A percentile compares a stretch with the other conserved stretches of the same genome.
Conservation (phyloP, 805 yeast genomes). For the Saccharomycopsis fermentans region DNA sequence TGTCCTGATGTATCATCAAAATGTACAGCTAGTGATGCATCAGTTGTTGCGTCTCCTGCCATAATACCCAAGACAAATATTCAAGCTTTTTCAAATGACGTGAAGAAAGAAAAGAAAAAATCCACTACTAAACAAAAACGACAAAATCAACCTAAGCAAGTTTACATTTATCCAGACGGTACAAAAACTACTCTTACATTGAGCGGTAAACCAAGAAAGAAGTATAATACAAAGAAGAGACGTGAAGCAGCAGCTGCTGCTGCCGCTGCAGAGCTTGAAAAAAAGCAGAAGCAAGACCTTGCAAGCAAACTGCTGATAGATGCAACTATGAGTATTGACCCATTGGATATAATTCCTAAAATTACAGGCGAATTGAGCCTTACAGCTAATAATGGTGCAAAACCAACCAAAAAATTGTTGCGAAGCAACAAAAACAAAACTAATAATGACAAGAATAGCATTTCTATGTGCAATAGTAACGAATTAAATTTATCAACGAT, state of each 20-base stretch:
- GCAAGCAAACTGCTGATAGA: not conserved
- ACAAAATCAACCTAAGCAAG: not conserved
- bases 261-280: not conserved
- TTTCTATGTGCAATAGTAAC: not conserved
- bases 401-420: not conserved
- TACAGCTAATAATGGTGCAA: not conserved
- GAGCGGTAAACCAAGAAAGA: constrained; percentile 1
- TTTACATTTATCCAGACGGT: not conserved
- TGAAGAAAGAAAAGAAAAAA: not conserved
- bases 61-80: not conserved
- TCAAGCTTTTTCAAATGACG: not conserved
- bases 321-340: not conserved
- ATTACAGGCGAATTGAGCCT: not conserved
- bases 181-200: not conserved
- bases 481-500: not conserved
- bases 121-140: not conserved
- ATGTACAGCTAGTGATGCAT: not conserved
- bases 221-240: not conserved
- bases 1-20: not conserved
- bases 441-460: not conserved
- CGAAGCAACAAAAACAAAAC: not conserved
- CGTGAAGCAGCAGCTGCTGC: not conserved
- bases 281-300: not conserved
- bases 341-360: not conserved
- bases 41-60: not conserved